Base-by-base conservation (phyloP, 345 rosid genomes). In the Cardamine occulta region DNA sequence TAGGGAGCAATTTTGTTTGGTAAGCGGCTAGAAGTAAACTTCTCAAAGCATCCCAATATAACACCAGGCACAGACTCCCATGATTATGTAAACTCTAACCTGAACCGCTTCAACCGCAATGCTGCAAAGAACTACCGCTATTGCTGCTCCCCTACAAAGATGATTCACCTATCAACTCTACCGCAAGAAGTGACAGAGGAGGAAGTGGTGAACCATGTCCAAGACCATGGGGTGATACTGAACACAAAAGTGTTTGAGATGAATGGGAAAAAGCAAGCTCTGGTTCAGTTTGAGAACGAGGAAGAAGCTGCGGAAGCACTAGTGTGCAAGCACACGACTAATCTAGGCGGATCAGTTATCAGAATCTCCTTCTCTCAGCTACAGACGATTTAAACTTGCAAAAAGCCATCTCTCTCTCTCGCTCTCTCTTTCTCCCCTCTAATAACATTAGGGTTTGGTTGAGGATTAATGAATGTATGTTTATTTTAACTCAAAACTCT, bases 61-160 rank as follows among this genome's bases (percentile, higher is more conserved):
- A 90, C 93, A 63, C 98, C 90, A 75, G 98, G 97, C 54, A 84
- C 91, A 5, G 99, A 95, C 66, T 86, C 96, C 0, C 98, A 80
- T 10, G 97, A 94, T 71, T 94, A 88, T 58, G 65, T 75, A 28
- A 88, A 86, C 82, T 94, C 98, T 0, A 91, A 86, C 80, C 93
- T 94, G 67, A 94, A 94, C 77, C 97, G 97, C 64, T 91, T 95
- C 85, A 89, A 90, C 81, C 99, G 98, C 42, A 89, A 92, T 57
- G 98, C 99, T 28, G 96, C 94, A 4, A 95, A 95, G 87, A 92
- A 95, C 74, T 95, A 92, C 73, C 92, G 97, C 39, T 92, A 95
- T 77, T 95, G 99, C 83, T 95, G 99, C 82, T 92, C 98, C 5
- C 99, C 99, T 3, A 95, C 98, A 37, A 95, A 89, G 86, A 95